A percentile compares a stretch with the other conserved stretches of the same genome.
Evolutionary conservation across 306 rosid genomes (phyloP).

Genomic region (Ceratonia siliqua): DNA sequence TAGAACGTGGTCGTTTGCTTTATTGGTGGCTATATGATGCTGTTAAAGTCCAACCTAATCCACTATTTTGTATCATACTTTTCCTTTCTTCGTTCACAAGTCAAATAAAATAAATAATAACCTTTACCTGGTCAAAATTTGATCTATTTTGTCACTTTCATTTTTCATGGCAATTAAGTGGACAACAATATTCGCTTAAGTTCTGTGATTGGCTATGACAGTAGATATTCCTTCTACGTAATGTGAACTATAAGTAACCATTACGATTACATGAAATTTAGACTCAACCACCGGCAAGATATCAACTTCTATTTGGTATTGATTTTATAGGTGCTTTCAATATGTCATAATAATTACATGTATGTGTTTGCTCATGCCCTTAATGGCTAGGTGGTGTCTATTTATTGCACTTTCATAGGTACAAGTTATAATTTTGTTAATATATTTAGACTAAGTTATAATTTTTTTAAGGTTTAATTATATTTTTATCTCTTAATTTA

Average conservation of each 20-base stretch:
- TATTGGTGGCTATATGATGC: neutral
- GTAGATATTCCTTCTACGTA: too few species aligned
- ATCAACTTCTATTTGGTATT: neutral
- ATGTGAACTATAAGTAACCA: too few species aligned
- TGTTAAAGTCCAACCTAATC: neutral
- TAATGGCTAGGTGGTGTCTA: too few species aligned
- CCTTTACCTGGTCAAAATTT: neutral
- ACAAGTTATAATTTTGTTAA: too few species aligned
- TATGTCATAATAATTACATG: too few species aligned
- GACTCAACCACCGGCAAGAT: neutral
- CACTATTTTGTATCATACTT: neutral
- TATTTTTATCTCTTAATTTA: too few species aligned
- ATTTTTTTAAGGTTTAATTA: too few species aligned
- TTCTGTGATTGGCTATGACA: neutral
- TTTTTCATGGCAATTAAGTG: neutral
- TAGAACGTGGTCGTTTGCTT: conserved; percentile 23
- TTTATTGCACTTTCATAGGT: too few species aligned
- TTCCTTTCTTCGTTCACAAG: conserved; percentile 11
- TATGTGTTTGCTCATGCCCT: too few species aligned
- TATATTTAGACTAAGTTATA: too few species aligned
- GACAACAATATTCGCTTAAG: neutral
- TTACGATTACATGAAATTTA: neutral
- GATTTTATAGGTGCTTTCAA: neutral
- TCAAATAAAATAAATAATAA: too few species aligned
- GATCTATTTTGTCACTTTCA: neutral